Conservation (phyloP, 768 basidiomycete genomes). For the Termitomyces sp. region DNA sequence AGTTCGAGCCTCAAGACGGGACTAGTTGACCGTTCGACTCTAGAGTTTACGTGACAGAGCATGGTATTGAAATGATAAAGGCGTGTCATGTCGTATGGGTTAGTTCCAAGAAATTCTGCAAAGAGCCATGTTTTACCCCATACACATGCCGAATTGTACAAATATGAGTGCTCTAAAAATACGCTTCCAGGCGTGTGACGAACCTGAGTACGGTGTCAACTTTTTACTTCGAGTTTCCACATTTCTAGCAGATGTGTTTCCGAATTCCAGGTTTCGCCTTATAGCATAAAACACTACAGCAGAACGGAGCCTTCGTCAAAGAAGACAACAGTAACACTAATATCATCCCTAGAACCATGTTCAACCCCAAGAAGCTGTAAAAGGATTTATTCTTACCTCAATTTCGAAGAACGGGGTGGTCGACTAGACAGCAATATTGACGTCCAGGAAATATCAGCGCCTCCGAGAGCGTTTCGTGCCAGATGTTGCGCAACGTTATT, state of each 20-base stretch:
- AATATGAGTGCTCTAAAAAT: not conserved
- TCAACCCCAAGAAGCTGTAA: not conserved
- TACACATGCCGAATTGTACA: not conserved
- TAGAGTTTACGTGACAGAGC: not conserved
- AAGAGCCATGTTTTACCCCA: not conserved
- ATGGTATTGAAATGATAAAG: not conserved
- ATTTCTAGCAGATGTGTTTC: too few species aligned
- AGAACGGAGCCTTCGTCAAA: not conserved
- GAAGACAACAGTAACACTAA: slow-evolving; percentile 8
- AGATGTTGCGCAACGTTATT: slow-evolving; percentile 45
- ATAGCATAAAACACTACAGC: not conserved
- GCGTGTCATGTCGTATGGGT: too few species aligned
- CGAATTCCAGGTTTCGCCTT: not conserved
- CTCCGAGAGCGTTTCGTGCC: slow-evolving; percentile 47
- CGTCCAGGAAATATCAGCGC: slow-evolving; percentile 37
- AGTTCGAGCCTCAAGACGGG: too few species aligned
- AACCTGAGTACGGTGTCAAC: not conserved
- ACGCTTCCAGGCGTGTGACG: too few species aligned
- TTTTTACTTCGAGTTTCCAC: not conserved
- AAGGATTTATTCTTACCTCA: slow-evolving; percentile 25
- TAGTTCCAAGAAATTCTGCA: not conserved
- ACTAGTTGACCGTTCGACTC: not conserved
- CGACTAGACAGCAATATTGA: slow-evolving; percentile 33
- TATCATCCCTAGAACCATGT: slow-evolving; percentile 4
- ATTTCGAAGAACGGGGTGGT: slow-evolving; percentile 29